Percentiles rank a stretch among this genome's conserved stretches.
Conservation (phyloP, 306 rosid genomes). For the Bauhinia variegata region DNA sequence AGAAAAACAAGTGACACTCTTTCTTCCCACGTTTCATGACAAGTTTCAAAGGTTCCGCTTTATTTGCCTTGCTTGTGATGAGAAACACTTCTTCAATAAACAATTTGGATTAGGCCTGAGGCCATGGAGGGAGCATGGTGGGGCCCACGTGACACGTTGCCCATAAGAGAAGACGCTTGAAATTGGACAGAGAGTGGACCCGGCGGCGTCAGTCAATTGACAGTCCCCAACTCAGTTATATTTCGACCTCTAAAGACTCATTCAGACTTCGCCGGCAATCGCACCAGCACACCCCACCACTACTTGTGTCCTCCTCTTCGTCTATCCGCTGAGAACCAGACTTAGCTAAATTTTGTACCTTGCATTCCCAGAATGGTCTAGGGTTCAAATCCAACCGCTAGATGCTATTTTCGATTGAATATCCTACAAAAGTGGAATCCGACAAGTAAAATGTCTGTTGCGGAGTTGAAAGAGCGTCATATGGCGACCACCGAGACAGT, state of each 20-base stretch:
- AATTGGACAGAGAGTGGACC: conserved; percentile 5
- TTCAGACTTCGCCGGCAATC: not conserved
- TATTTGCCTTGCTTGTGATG: too few species aligned
- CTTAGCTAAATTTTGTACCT: conserved; percentile 14
- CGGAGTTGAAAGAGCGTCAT: conserved; percentile 93
- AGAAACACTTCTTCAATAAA: too few species aligned
- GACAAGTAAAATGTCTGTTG: conserved; percentile 64
- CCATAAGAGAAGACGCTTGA: not conserved
- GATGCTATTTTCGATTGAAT: conserved; percentile 13
- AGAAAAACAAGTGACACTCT: too few species aligned
- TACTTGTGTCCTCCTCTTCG: not conserved
- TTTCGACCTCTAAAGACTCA: not conserved
- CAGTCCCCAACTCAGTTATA: conserved; percentile 11
- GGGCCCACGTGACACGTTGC: not conserved
- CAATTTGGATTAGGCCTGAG: too few species aligned
- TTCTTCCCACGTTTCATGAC: too few species aligned
- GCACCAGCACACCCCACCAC: not conserved
- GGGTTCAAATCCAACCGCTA: conserved; percentile 1
- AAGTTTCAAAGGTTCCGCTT: not conserved
- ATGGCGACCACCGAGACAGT: conserved; percentile 76
- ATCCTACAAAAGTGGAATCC: not conserved
- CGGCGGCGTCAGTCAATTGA: conserved; percentile 38
- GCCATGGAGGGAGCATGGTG: too few species aligned
- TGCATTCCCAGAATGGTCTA: conserved; percentile 12
- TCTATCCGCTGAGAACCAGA: not conserved